phyloP scores from a whole-genome alignment of 2,329 filamentous ascomycete genomes.

The Diaporthe helianthi region DNA sequence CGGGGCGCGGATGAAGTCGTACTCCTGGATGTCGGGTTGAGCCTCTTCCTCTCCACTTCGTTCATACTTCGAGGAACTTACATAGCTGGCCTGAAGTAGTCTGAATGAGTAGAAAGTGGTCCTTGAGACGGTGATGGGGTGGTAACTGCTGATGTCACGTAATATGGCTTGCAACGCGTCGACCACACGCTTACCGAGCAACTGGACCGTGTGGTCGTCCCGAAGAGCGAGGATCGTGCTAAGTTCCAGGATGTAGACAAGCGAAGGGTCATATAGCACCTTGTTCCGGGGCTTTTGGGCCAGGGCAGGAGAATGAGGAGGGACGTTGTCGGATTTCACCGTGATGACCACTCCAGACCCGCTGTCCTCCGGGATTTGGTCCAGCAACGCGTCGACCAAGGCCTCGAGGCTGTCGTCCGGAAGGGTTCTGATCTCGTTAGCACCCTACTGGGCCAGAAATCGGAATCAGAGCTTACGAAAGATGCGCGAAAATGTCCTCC shows the following conservation, averaged over 20 bases:
- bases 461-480: conserved; percentile 64
- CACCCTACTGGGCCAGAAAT: not conserved
- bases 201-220: conserved; percentile 74
- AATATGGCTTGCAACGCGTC: conserved; percentile 82
- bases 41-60: conserved; percentile 37
- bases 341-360: conserved; percentile 80
- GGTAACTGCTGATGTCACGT: conserved; percentile 78
- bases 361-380: conserved; percentile 85
- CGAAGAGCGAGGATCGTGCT: conserved; percentile 82
- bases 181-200: conserved; percentile 80
- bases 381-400: conserved; percentile 76
- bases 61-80: conserved; percentile 53
- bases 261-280: conserved; percentile 80
- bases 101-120: conserved; percentile 86
- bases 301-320: conserved; percentile 63
- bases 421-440: conserved; percentile 45
- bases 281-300: conserved; percentile 63
- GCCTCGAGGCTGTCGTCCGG: conserved; percentile 46
- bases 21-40: conserved; percentile 62
- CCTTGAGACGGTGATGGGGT: conserved; percentile 83
- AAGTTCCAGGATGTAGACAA: conserved; percentile 91
- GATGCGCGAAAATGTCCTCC: conserved; percentile 80
- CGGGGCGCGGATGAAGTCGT: conserved; percentile 90
- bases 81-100: conserved; percentile 83
- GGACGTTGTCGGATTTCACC: conserved; percentile 84